These are phyloP conservation scores for Arachnopeziza araneosa DNA, from an alignment of 2,329 filamentous ascomycete species.

Conservation along the genomic window DNA sequence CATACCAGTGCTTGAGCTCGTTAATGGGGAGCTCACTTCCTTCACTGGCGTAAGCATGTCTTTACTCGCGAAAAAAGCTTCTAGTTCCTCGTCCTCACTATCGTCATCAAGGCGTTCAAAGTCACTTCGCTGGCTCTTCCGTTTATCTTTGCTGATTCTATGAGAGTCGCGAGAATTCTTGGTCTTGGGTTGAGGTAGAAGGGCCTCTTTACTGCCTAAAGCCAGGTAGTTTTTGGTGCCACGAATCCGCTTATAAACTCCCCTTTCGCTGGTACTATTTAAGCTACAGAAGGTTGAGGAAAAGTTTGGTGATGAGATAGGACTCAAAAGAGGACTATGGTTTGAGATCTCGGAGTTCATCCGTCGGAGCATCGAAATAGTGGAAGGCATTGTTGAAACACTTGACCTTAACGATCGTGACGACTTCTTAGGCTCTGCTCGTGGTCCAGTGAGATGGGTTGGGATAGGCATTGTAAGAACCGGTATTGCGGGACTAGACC, in stretches of 20 bases:
- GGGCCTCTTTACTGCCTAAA: background rate
- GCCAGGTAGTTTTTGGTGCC: constrained; percentile 14
- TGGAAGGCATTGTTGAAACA: background rate
- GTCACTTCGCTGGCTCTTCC: background rate
- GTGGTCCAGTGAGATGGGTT: constrained; percentile 16
- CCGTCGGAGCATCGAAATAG: constrained; percentile 14
- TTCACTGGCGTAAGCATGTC: constrained; percentile 5
- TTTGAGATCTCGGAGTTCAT: constrained; percentile 20
- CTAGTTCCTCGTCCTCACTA: background rate
- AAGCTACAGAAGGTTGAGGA: background rate
- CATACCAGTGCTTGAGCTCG: background rate
- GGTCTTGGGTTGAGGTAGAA: background rate
- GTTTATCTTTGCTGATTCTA: background rate
- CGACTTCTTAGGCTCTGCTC: constrained; percentile 4
- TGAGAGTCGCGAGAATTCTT: background rate
- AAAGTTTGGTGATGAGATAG: background rate
- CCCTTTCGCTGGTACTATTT: background rate
- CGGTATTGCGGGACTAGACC: constrained; percentile 12
- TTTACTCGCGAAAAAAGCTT: background rate
- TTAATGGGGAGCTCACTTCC: constrained; percentile 3
- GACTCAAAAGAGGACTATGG: background rate
- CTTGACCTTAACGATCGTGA: background rate
- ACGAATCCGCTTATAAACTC: constrained; percentile 1
- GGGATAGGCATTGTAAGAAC: constrained; percentile 17
- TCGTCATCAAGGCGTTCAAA: background rate